phyloP scores from a whole-genome alignment of 2,329 filamentous ascomycete genomes.

The Cercospora brassicicola region DNA sequence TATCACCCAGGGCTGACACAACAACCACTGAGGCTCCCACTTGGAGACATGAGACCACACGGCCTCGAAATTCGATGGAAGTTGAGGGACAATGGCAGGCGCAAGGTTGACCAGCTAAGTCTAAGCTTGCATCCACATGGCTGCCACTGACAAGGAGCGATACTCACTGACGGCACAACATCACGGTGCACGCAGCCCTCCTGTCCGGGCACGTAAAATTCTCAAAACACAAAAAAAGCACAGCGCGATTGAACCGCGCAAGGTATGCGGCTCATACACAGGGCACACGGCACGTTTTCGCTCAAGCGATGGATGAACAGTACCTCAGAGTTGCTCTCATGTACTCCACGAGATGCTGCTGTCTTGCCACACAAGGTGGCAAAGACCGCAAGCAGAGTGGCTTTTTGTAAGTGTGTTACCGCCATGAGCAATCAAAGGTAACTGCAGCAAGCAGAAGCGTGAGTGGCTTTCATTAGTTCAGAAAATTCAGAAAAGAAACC shows the following conservation, averaged over 20 bases:
- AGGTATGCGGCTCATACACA: conserved; percentile 8
- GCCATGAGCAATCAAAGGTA: not conserved
- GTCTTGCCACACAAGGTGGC: not conserved
- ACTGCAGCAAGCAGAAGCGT: not conserved
- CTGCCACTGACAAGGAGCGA: conserved; percentile 4
- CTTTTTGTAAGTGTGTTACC: not conserved
- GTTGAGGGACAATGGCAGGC: not conserved
- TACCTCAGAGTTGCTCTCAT: not conserved
- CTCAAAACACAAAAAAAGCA: not conserved
- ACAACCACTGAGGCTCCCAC: not conserved
- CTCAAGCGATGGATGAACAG: not conserved
- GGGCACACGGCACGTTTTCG: not conserved
- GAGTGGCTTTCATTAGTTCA: not conserved
- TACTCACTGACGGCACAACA: conserved; percentile 2
- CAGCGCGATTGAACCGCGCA: conserved; percentile 8
- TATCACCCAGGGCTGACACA: not conserved
- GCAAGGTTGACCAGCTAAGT: conserved; percentile 9
- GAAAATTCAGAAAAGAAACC: not conserved
- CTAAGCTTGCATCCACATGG: conserved; percentile 6
- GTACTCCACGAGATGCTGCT: not conserved
- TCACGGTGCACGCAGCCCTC: not conserved
- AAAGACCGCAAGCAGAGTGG: not conserved
- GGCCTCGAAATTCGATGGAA: not conserved
- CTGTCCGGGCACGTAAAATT: not conserved
- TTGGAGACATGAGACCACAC: not conserved